Base-by-base conservation (phyloP, 2,329 filamentous ascomycete species). In the Aureobasidium sp. region DNA sequence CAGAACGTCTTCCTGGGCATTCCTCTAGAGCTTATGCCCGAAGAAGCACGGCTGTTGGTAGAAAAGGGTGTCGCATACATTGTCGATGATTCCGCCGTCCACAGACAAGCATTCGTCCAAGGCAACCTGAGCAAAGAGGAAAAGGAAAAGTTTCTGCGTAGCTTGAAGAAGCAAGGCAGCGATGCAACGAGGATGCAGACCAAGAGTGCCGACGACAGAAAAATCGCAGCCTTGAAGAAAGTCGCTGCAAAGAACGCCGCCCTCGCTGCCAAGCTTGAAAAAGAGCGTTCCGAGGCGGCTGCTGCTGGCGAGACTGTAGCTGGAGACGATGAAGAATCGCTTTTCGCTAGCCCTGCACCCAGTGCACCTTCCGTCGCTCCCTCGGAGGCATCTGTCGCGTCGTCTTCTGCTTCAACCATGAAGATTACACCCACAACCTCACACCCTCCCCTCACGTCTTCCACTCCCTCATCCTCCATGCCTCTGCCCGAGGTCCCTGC, bases 11-110 rank as follows among this genome's bases (percentile, higher is more conserved):
- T 57, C 17, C 19, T 29, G 19, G 53, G 53, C 10, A 77, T 97
- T 53, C 94, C 94, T 2, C 77, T 97, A 27, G 88, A 96, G 77
- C 79, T 99, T 46, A 89, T 94, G 78, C 87, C 90, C 1, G 94
- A 97, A 75, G 94, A 99, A 77, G 92, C 87, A 4, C 82, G 85
- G 64, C 76, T 94, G 58, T 81, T 99, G 29, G 85, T 95, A 61
- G 86, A 90, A 66, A 87, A 86, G 66, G 84, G 83, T 62, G 83
- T 85, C 67, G 93, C 85, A 43, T 90, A 87, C 73, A 80, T 96
- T 66, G 85, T 93, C 67, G 90, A 96, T 71, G 92, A 95, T 74
- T 79, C 80, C 57, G 78, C 81, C 57, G 84, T 83, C 65, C 94
- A 97, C 73, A 79, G 82, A 17, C 71, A 81, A 40, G 82, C 80